Base-by-base conservation (phyloP, 140 eudicot species). In the Anethum foeniculum region DNA sequence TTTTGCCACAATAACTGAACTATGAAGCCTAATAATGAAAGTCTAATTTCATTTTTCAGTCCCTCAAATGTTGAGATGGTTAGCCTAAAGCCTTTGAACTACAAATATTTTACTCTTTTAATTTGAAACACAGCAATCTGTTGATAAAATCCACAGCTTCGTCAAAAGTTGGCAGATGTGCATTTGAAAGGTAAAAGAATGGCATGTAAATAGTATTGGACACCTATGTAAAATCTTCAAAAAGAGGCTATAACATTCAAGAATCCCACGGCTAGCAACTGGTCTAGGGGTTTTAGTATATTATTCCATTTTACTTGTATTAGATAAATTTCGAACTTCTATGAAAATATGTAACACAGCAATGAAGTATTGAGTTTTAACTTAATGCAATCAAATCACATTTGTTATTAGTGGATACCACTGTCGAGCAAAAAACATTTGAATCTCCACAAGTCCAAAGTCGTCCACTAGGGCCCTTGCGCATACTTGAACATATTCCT, bases 371-470 rank as follows among this genome's bases (percentile, higher is more conserved):
- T 7, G 1, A 76, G 38, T 75, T 83, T 58, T 68, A 73, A 41
- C 30, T 16, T 25, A 13, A 16, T 71, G 58, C 28, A 54, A 41
- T 49, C 76, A 36, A 69, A 39, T 71, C 32, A 60, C 27, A 4
- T 48, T 16, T 58, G 77, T 15, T 47, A 15, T 9, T 21, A 21
- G 34, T 71, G 21, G 51, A 82, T 84, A 90, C 97, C 90, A 71
- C 80, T 52, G 78, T 52, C 39, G 85, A 79, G 48, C 77, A 83
- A 71, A 88, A 82, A 18, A 81, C 74, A 77, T 46, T 84, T 43
- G 84, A 75, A 71, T 81, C 87, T 36, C 88, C 84, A 83, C 16
- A 83, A 54, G 72, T 82, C 88, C 82, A 75, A 16, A 83, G 81
- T 76, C 81, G 86, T 77, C 58, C 77, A 54, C 48, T 27, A 13